Evolutionary conservation across 73 alveolate species (phyloP), one percentile per base, ranked within the genome.

Genomic region (Vitrella brassicaformis): DNA sequence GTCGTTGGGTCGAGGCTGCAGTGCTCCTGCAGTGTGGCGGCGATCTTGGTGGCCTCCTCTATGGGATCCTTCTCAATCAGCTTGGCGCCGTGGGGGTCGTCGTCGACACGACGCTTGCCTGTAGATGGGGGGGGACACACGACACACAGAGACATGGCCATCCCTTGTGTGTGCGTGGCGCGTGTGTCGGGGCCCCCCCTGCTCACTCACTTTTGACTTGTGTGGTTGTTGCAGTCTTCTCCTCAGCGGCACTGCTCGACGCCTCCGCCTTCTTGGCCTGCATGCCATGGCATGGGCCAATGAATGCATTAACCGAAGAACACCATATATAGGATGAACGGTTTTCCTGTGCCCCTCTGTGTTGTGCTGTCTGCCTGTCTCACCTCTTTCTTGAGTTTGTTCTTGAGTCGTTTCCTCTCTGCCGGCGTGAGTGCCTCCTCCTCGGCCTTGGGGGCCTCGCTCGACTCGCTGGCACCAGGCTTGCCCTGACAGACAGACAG

Each of bases 361-460:
- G 72, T 25, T 67, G 47, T 22, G 14, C n/a, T 19, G 27, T 10
- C 67, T 31, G 22, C 32, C 32, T n/a, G 22, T 19, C 22, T 22
- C n/a, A 47, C 81, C 76, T 76, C 83, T n/a, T 76, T 31, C 71
- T 76, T 76, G 30, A 56, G 65, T 76, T 76, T 76, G 76, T 76
- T 75, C 76, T 76, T 76, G 45, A 76, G 68, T 72, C 46, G 46
- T 46, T 68, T 67, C 71, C 68, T 76, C 31, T 76, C 83, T 72
- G 67, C 83, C 1, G 75, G 71, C 31, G 76, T 76, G 26, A 76
- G 71, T 31, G 67, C 83, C 22, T 47, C 71, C 65, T 76, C 83
- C n/a, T n/a, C 67, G 69, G 74, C 81, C 66, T 25, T 30, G 56
- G 22, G 14, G 14, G 56, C 22, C 56, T 4, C 4, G 22, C 56